These are phyloP conservation scores for Prunella vulgaris DNA, from an alignment of 257 asterid genomes.

Conservation along the genomic window DNA sequence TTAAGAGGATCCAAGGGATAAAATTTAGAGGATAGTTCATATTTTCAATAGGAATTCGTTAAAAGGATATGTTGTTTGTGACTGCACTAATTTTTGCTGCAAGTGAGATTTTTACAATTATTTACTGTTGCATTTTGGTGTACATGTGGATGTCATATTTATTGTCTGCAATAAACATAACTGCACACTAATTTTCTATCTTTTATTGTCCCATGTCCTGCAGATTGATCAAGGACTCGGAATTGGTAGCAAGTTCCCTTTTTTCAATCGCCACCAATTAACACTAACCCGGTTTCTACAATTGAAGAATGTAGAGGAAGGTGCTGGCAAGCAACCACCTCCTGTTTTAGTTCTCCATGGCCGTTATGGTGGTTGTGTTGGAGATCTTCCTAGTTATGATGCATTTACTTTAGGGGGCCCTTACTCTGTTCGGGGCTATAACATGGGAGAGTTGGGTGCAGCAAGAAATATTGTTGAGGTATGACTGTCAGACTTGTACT, in stretches of 20 bases:
- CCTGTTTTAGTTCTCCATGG: constrained; percentile 94
- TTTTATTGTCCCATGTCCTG: neutral
- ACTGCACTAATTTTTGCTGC: neutral
- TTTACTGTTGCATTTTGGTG: neutral
- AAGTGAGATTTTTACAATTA: neutral
- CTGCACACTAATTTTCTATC: neutral
- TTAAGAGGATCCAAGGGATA: neutral
- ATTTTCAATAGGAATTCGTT: neutral
- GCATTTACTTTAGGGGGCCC: constrained; percentile 99
- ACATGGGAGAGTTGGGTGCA: constrained; percentile 98
- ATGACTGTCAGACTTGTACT: neutral
- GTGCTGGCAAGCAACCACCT: constrained; percentile 85
- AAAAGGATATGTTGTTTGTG: neutral
- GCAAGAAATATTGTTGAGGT: constrained; percentile 93
- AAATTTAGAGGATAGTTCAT: neutral
- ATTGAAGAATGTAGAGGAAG: constrained; percentile 83
- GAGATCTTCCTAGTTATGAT: constrained; percentile 97
- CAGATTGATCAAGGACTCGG: constrained; percentile 99
- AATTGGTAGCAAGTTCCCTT: constrained; percentile 70
- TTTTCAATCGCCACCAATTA: constrained; percentile 95
- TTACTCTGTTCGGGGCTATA: constrained; percentile 91
- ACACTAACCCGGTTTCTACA: constrained; percentile 73
- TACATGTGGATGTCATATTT: neutral
- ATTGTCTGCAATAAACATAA: neutral
- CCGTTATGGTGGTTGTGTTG: constrained; percentile 95